Base-by-base conservation (phyloP, 768 basidiomycete species). In the Mycena epipterygia region DNA sequence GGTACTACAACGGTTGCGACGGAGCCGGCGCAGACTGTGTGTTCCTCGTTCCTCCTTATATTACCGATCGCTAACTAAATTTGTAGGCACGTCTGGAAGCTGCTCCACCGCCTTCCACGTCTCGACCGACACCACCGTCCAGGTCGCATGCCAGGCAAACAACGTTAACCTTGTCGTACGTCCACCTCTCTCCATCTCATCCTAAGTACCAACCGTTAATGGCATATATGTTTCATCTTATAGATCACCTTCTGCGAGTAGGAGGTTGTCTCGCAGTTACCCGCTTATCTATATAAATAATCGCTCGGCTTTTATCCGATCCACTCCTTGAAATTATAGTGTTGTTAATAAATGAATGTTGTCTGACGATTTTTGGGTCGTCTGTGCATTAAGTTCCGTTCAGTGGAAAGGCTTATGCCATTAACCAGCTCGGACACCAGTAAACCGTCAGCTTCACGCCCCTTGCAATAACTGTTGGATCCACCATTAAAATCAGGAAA, bases 1-100 rank as follows among this genome's bases (percentile, higher is more conserved):
- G 74, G 77, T 79, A 7, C 27, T 30, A 53, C 67, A 77, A 78
- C 68, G 79, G 79, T 19, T 79, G 79, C 62, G 72, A 77, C 61
- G 75, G 76, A 16, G 46, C 64, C 27, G 79, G 79, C 21, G 73
- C 73, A 25, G 76, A 77, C 68, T 80, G 79, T 79, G 48, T 14
- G 23, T 57, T 44, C 41, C 5, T 13, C 19, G 21, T 48, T 33
- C 21, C 52, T 17, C 21, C 7, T 21, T 9, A 37, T 35, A 2
- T 37, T 23, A 56, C 19, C 12, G 42, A 9, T 6, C 19, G 17
- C 25, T 33, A 4, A 53, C 52, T 5, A 7, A 29, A 41, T 57
- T 2, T 23, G 2, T 23, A 69, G 68, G 68, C 53, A 64, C 60
- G 42, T 41, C 46, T 17, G 58, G 25, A 5, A 51, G 27, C 63